These are phyloP conservation scores for Diversispora epigaea DNA, from an alignment of 192 early-diverging fungal species.

Conservation along the genomic window DNA sequence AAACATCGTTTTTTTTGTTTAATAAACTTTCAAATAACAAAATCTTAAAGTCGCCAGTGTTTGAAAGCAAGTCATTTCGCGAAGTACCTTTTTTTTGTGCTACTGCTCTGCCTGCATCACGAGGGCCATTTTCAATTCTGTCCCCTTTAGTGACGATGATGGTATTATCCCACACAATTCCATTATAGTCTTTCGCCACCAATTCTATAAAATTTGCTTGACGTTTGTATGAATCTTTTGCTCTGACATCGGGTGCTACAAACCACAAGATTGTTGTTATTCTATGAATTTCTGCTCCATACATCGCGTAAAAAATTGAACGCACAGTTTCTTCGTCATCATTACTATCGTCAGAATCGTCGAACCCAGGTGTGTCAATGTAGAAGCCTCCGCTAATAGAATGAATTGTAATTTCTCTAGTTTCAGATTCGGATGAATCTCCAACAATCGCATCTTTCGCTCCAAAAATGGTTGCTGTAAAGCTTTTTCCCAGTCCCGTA, in stretches of 20 bases:
- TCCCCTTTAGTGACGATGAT: constrained; percentile 31
- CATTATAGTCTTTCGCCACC: constrained; percentile 2
- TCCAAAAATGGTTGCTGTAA: constrained; percentile 31
- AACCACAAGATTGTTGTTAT: constrained; percentile 34
- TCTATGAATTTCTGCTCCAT: not conserved
- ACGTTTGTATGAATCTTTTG: constrained; percentile 12
- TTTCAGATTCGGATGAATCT: not conserved
- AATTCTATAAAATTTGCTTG: constrained; percentile 28
- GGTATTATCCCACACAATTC: constrained; percentile 34
- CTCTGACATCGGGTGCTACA: not conserved
- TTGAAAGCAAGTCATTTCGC: not conserved
- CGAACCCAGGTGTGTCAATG: constrained; percentile 32
- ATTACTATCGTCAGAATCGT: constrained; percentile 27
- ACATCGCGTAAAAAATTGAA: constrained; percentile 8
- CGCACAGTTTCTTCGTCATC: constrained; percentile 19
- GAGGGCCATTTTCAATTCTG: constrained; percentile 1
- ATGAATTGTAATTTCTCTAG: constrained; percentile 7
- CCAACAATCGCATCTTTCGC: constrained; percentile 15
- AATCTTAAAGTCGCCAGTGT: constrained; percentile 9
- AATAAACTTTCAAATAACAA: constrained; percentile 8
- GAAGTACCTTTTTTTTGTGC: not conserved
- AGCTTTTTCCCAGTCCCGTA: constrained; percentile 25
- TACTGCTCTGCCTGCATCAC: constrained; percentile 17
- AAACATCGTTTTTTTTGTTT: not conserved
- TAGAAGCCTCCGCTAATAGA: constrained; percentile 27